These are phyloP conservation scores for Chalciporus sphaerocephalus DNA, from an alignment of 768 basidiomycete species.

Conservation along the genomic window DNA sequence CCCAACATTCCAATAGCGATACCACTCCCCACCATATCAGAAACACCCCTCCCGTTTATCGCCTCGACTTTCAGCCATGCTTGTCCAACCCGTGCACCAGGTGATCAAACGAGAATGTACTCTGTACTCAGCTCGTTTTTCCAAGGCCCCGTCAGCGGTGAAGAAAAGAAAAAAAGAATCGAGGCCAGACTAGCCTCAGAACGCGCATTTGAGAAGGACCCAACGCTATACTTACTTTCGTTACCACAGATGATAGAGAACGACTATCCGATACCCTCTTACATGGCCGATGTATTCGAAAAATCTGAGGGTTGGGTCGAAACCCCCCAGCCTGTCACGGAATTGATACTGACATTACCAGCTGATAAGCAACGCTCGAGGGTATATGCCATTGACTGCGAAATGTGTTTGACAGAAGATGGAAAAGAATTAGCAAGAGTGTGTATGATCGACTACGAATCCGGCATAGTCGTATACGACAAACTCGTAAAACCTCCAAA, in stretches of 20 bases:
- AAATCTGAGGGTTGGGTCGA: constrained; percentile 76
- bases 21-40: constrained; percentile 32
- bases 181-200: constrained; percentile 46
- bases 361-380: constrained; percentile 36
- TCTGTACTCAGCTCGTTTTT: constrained; percentile 82
- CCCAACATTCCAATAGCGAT: constrained; percentile 53
- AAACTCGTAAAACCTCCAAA: constrained; percentile 84
- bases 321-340: constrained; percentile 50
- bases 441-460: constrained; percentile 74
- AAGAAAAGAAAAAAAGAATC: constrained; percentile 70
- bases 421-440: constrained; percentile 87
- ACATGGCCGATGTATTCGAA: constrained; percentile 68
- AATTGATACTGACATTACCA: constrained; percentile 30
- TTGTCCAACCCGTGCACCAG: constrained; percentile 89
- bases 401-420: constrained; percentile 91
- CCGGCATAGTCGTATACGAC: constrained; percentile 76
- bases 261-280: constrained; percentile 86
- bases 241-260: constrained; percentile 90
- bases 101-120: constrained; percentile 81
- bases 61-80: constrained; percentile 86
- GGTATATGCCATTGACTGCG: constrained; percentile 90
- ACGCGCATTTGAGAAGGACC: constrained; percentile 55
- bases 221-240: constrained; percentile 68
- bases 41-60: constrained; percentile 56
- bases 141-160: constrained; percentile 69